Evolutionary conservation across 768 basidiomycete species (phyloP).

Genomic region (Glaciozyma antarctica): DNA sequence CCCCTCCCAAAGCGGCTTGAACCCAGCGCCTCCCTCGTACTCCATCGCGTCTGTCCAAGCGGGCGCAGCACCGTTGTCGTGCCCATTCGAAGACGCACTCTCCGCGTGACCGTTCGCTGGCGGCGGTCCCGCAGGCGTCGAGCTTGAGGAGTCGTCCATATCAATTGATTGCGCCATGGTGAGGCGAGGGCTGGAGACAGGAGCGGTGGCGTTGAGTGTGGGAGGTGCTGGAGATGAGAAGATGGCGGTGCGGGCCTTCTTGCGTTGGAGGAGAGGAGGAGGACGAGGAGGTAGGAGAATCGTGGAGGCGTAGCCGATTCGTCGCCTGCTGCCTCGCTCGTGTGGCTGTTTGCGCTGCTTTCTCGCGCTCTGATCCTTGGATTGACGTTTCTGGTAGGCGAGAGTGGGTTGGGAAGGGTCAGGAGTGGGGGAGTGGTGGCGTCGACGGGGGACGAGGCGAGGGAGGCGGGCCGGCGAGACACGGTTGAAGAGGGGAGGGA

Average conservation of each 20-base stretch:
- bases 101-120: neutral
- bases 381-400: neutral
- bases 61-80: neutral
- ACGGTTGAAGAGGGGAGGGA: no score
- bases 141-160: neutral
- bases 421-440: no score
- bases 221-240: neutral
- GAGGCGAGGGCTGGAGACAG: neutral
- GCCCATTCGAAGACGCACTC: neutral
- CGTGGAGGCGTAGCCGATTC: neutral
- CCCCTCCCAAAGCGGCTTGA: slow-evolving; percentile 28
- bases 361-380: neutral
- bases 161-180: neutral
- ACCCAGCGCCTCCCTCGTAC: slow-evolving; percentile 19
- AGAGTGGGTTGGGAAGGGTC: no score
- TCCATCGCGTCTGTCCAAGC: slow-evolving; percentile 7
- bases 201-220: neutral
- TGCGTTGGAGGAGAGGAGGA: neutral
- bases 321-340: neutral
- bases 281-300: neutral
- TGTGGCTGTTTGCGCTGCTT: neutral
- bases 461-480: no score
- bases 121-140: neutral
- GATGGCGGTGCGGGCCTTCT: neutral
- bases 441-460: no score